A percentile compares a stretch with the other conserved stretches of the same genome.
Conservation (phyloP, 2,329 filamentous ascomycete genomes). For the Microcera coccophila region DNA sequence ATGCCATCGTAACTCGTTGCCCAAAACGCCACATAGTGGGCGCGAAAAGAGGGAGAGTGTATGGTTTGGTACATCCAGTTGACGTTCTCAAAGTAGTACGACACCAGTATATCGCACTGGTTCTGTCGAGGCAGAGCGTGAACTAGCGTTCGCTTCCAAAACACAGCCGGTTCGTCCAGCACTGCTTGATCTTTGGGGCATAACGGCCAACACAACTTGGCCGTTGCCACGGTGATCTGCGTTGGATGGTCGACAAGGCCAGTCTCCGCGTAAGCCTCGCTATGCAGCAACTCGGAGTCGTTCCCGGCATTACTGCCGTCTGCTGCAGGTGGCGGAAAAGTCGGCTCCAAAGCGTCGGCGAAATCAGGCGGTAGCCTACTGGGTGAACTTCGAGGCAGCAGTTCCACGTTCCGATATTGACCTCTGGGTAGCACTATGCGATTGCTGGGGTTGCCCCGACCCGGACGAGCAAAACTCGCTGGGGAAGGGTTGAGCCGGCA, state of each 20-base stretch:
- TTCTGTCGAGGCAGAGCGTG: not conserved
- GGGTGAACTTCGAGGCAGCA: not conserved
- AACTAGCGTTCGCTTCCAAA: not conserved
- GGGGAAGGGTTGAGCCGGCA: not conserved
- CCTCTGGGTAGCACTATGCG: not conserved
- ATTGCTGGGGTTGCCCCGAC: not conserved
- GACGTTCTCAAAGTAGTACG: slow-evolving; percentile 1
- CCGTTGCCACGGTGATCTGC: not conserved
- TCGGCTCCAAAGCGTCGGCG: too few species aligned
- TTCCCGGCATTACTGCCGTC: not conserved
- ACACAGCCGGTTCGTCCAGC: not conserved
- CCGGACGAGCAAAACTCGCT: not conserved
- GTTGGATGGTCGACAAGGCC: not conserved
- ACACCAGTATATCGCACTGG: not conserved
- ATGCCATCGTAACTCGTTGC: not conserved
- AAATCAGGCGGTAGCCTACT: too few species aligned
- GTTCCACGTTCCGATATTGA: not conserved
- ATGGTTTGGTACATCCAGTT: slow-evolving; percentile 1
- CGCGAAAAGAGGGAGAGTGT: not conserved
- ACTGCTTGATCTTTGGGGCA: not conserved
- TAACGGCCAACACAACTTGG: not conserved
- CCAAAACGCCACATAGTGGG: not conserved
- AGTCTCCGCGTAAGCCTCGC: not conserved
- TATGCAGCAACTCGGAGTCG: too few species aligned
- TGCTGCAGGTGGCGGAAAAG: not conserved